A percentile compares a stretch with the other conserved stretches of the same genome.
These are phyloP conservation scores for Thermothelomyces thermophilus DNA, from an alignment of 2,329 filamentous ascomycete species.

Conservation along the genomic window DNA sequence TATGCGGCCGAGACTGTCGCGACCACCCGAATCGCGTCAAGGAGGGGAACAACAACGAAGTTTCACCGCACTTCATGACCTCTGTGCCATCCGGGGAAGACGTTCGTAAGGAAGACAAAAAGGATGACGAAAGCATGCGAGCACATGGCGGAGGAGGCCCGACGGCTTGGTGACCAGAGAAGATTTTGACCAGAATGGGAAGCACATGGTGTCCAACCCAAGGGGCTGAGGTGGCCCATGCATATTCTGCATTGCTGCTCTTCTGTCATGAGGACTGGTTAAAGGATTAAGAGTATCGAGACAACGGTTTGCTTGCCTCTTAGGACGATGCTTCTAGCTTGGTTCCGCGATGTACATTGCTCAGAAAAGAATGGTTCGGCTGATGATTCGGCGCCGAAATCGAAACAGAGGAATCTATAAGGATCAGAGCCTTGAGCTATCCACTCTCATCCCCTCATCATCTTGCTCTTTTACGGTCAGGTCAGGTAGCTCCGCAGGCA, in stretches of 20 bases:
- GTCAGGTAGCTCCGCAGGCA: constrained; percentile 64
- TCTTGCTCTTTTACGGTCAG: constrained; percentile 69
- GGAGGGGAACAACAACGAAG: not conserved
- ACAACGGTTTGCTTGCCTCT: not conserved
- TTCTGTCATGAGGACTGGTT: too few relatives aligned
- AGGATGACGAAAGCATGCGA: not conserved
- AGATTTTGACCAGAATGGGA: too few relatives aligned
- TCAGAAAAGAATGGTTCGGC: too few relatives aligned
- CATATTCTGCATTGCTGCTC: too few relatives aligned
- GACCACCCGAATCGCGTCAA: not conserved
- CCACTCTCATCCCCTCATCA: constrained; percentile 66
- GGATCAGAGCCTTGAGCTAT: constrained; percentile 46
- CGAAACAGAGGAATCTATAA: not conserved
- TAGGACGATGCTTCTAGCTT: not conserved
- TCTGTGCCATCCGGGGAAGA: not conserved
- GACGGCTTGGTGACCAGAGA: too few relatives aligned
- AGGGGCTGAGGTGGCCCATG: too few relatives aligned
- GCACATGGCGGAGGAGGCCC: not conserved
- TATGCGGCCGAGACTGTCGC: not conserved
- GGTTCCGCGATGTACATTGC: not conserved
- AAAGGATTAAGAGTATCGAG: too few relatives aligned
- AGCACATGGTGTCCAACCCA: too few relatives aligned
- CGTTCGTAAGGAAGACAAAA: not conserved
- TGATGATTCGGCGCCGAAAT: too few relatives aligned
- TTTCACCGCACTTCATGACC: constrained; percentile 4